Evolutionary conservation across 1,284 basidiomycete genomes (phyloP).

Genomic region (Tilletia caries): DNA sequence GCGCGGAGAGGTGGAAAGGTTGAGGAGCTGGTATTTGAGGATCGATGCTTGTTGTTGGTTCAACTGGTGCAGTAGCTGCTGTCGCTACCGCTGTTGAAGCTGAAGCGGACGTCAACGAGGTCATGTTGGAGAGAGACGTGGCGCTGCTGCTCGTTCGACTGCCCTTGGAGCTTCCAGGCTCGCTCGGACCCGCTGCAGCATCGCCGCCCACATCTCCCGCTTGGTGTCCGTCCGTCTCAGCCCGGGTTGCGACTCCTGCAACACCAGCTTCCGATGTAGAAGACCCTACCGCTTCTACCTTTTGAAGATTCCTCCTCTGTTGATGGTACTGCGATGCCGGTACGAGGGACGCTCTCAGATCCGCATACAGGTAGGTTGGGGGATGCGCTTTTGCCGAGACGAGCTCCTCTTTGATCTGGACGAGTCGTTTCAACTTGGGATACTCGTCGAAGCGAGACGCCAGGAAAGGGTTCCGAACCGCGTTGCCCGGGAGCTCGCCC

Average conservation of each 20-base stretch:
- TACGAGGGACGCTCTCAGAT: conserved; percentile 26
- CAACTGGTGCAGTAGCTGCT: neutral
- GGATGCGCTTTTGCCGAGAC: conserved; percentile 33
- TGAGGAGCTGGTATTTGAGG: conserved; percentile 3
- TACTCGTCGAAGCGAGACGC: conserved; percentile 83
- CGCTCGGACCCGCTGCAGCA: neutral
- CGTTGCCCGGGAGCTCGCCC: conserved; percentile 38
- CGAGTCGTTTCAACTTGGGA: conserved; percentile 41
- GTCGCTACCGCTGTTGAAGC: neutral
- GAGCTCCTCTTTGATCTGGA: conserved; percentile 39
- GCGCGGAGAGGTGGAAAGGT: conserved; percentile 32
- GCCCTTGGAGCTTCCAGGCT: neutral
- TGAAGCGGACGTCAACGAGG: neutral
- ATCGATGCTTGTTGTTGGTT: neutral
- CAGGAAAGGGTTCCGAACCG: conserved; percentile 36
- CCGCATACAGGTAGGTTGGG: conserved; percentile 38
- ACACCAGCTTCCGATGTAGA: too few species aligned
- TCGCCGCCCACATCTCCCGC: too few species aligned
- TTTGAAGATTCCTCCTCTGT: neutral
- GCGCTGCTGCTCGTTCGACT: neutral
- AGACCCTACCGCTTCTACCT: neutral
- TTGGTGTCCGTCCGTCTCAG: too few species aligned
- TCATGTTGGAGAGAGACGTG: neutral
- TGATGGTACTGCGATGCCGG: conserved; percentile 3
- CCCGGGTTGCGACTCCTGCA: too few species aligned